Evolutionary conservation across 1,284 basidiomycete genomes (phyloP).

Genomic region (Anthracocystis panici-leucophaei): DNA sequence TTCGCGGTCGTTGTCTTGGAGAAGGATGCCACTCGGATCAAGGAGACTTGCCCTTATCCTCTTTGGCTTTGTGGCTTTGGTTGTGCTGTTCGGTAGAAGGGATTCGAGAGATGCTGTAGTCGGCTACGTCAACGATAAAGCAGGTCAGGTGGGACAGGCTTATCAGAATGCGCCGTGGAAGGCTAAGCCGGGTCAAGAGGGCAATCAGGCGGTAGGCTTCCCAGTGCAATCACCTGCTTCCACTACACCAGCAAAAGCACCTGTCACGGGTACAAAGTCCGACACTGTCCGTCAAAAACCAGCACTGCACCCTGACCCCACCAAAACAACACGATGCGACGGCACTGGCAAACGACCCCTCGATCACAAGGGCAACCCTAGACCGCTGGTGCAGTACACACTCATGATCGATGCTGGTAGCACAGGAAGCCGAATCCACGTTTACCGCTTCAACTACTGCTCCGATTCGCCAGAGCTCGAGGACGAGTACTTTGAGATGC

Average conservation of each 20-base stretch:
- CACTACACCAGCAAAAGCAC: slow-evolving; percentile 25
- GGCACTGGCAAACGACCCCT: slow-evolving; percentile 30
- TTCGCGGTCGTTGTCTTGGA: slow-evolving; percentile 23
- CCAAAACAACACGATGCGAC: slow-evolving; percentile 63
- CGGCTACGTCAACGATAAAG: slow-evolving; percentile 53
- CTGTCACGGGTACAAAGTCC: slow-evolving; percentile 25
- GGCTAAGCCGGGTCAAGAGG: slow-evolving; percentile 16
- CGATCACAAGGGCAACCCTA: slow-evolving; percentile 50
- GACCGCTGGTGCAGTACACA: slow-evolving; percentile 79
- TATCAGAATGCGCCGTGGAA: slow-evolving; percentile 37
- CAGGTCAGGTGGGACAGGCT: slow-evolving; percentile 36
- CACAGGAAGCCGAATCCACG: slow-evolving; percentile 94
- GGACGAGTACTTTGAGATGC: slow-evolving; percentile 91
- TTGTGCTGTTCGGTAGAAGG: slow-evolving; percentile 46
- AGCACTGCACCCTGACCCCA: slow-evolving; percentile 55
- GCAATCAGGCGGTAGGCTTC: slow-evolving; percentile 29
- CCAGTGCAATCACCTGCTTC: slow-evolving; percentile 11
- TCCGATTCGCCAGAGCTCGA: slow-evolving; percentile 78
- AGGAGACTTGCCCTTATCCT: slow-evolving; percentile 41
- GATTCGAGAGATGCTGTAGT: slow-evolving; percentile 50
- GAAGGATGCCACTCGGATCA: slow-evolving; percentile 50
- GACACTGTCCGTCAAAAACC: slow-evolving; percentile 50
- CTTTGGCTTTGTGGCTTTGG: slow-evolving; percentile 32
- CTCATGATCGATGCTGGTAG: slow-evolving; percentile 99
- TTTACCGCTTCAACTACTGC: slow-evolving; percentile 79